phyloP scores from a whole-genome alignment of 2,329 filamentous ascomycete species.

The Alternaria sp. region DNA sequence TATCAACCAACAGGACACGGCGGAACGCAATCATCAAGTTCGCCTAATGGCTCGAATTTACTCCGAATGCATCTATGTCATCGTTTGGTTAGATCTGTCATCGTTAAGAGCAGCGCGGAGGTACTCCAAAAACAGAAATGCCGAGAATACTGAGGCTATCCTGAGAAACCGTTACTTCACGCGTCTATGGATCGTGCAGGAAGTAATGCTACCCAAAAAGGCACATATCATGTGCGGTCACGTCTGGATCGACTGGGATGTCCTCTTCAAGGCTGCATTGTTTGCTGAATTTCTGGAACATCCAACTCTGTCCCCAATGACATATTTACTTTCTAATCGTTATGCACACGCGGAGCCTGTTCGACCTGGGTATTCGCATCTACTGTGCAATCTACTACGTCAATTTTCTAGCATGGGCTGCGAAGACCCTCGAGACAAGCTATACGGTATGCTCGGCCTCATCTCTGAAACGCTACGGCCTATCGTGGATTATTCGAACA shows the following conservation, averaged over 20 bases:
- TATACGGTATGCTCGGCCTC: conserved; percentile 11
- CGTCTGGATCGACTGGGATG: background rate
- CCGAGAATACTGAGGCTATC: background rate
- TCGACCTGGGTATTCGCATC: background rate
- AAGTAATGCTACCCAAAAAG: background rate
- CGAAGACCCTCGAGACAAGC: conserved; percentile 6
- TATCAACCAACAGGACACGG: conserved; percentile 2
- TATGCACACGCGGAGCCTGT: background rate
- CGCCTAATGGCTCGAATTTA: conserved; percentile 8
- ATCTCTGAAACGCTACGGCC: background rate
- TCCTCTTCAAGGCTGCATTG: background rate
- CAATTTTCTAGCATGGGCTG: background rate
- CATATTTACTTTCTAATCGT: background rate
- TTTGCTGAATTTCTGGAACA: background rate
- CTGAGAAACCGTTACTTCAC: conserved; percentile 3
- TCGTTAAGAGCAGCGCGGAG: background rate
- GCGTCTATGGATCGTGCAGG: conserved; percentile 13
- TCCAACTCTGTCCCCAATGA: background rate
- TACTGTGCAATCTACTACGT: background rate
- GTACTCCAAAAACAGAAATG: background rate
- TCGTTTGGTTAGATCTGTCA: conserved; percentile 2
- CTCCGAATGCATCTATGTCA: background rate
- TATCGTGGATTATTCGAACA: background rate
- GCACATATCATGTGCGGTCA: conserved; percentile 1
- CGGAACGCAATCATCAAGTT: conserved; percentile 11